Percentiles rank a stretch among this genome's conserved stretches.
phyloP scores from a whole-genome alignment of 352 stramenopile genomes.

The Stramenopiles sp. region DNA sequence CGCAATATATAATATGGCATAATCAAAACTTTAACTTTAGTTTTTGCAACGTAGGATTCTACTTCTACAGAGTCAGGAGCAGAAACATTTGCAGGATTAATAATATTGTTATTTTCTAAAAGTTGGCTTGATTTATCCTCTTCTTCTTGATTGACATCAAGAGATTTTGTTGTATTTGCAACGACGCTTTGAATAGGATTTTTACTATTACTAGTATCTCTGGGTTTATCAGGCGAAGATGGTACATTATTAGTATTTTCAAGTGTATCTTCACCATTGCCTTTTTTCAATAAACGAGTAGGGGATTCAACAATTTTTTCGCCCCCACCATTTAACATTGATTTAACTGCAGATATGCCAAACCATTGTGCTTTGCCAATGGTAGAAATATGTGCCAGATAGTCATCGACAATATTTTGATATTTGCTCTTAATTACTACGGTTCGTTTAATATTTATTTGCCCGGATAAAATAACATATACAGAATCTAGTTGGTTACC shows the following conservation, averaged over 20 bases:
- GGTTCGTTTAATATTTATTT: not conserved
- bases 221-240: no score
- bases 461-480: not conserved
- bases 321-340: not conserved
- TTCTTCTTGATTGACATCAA: not conserved
- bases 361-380: not conserved
- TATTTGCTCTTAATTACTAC: not conserved
- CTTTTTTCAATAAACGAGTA: no score
- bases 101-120: no score
- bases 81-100: not conserved
- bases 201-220: no score
- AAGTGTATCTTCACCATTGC: no score
- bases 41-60: not conserved
- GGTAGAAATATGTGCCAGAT: not conserved
- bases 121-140: not conserved
- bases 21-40: not conserved
- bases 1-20: not conserved
- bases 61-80: not conserved
- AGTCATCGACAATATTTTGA: not conserved
- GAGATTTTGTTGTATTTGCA: not conserved
- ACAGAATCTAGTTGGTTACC: not conserved
- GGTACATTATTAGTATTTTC: no score
- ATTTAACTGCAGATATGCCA: not conserved
- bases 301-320: no score
- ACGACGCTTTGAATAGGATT: no score